phyloP scores from a whole-genome alignment of 768 basidiomycete genomes.

The Naganishia vishniacii region DNA sequence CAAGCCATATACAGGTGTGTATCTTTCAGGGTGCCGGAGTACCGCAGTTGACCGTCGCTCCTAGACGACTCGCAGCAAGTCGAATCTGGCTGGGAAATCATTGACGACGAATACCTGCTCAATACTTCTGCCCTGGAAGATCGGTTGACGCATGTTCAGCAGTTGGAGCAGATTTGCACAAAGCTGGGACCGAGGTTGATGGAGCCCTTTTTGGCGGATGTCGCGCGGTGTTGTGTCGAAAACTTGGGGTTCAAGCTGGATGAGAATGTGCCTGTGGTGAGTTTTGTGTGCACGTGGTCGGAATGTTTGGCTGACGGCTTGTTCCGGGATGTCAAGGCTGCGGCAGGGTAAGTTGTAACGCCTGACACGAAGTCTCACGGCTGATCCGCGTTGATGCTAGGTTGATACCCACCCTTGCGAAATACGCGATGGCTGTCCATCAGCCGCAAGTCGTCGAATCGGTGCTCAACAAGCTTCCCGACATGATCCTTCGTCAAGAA shows the following conservation, averaged over 20 bases:
- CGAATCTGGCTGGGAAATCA: conserved; percentile 5
- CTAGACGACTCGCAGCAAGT: conserved; percentile 1
- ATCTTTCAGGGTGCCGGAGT: not conserved
- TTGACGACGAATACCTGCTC: conserved; percentile 13
- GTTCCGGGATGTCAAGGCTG: too few relatives aligned
- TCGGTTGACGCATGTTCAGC: conserved; percentile 5
- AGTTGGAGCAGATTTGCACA: not conserved
- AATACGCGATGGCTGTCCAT: not conserved
- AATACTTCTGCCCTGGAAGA: conserved; percentile 12
- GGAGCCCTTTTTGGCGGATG: conserved; percentile 9
- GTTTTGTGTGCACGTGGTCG: not conserved
- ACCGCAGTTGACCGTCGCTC: too few relatives aligned
- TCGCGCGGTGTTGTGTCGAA: conserved; percentile 10
- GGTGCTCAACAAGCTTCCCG: conserved; percentile 4
- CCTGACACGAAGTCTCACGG: too few relatives aligned
- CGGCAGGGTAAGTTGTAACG: conserved; percentile 14
- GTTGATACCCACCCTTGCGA: conserved; percentile 1
- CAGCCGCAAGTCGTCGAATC: not conserved
- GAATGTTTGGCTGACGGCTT: not conserved
- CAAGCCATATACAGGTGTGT: not conserved
- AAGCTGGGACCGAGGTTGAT: conserved; percentile 3
- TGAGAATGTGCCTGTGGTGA: conserved; percentile 14
- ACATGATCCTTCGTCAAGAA: conserved; percentile 19
- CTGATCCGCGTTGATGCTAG: not conserved
- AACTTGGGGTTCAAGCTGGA: conserved; percentile 22